Conservation (phyloP, 1,284 basidiomycete species). For the Trametes pubescens region DNA sequence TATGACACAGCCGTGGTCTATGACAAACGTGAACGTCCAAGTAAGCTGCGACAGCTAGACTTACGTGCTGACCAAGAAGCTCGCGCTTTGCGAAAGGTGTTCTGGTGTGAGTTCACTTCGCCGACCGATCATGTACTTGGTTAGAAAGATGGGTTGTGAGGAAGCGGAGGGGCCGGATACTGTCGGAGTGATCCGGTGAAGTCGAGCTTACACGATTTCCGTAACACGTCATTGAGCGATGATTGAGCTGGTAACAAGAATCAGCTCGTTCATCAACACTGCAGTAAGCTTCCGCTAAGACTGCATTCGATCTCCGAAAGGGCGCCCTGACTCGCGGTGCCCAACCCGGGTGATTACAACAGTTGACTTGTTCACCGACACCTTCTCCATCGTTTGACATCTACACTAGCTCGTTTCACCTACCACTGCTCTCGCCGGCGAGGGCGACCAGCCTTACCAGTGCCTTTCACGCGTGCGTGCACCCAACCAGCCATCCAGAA, state of each 20-base stretch:
- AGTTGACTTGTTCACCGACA: conserved; percentile 31
- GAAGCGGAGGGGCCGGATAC: no score
- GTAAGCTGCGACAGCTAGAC: no score
- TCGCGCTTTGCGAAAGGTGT: no score
- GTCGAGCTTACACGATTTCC: no score
- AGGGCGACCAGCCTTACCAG: conserved; percentile 33
- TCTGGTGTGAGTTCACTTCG: no score
- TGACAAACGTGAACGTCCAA: no score
- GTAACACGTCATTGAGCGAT: not conserved
- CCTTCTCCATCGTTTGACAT: conserved; percentile 28
- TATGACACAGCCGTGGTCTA: no score
- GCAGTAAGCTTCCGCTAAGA: not conserved
- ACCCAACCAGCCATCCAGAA: conserved; percentile 24
- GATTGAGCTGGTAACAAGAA: not conserved
- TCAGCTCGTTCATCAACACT: not conserved
- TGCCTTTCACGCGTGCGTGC: conserved; percentile 31
- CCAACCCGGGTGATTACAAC: conserved; percentile 24
- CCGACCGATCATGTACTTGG: no score
- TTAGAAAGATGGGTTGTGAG: no score
- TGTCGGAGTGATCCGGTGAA: no score
- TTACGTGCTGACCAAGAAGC: no score
- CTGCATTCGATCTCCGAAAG: conserved; percentile 29
- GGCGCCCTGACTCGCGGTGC: not conserved
- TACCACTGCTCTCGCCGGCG: conserved; percentile 38
- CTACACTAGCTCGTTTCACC: conserved; percentile 25